These are phyloP conservation scores for Trypanosoma melophagium DNA, from an alignment of 208 protist species.

Conservation along the genomic window DNA sequence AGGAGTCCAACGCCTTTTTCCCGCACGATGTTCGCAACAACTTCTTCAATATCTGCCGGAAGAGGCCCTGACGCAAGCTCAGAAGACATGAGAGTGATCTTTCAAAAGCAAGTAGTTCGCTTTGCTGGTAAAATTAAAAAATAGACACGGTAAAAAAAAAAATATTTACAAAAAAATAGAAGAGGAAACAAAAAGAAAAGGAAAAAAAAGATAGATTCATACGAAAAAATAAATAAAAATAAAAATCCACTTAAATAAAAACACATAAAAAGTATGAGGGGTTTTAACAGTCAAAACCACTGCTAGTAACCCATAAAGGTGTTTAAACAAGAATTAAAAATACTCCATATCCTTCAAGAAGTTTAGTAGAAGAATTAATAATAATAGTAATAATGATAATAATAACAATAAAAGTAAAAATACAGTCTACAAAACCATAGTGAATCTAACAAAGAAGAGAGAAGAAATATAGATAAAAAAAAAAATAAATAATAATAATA, in stretches of 20 bases:
- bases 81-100: background rate
- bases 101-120: background rate
- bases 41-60: constrained; percentile 59
- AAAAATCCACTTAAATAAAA: no score
- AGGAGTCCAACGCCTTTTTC: constrained; percentile 66
- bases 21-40: constrained; percentile 62
- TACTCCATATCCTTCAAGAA: no score
- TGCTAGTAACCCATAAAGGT: no score
- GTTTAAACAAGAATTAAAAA: no score
- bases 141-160: background rate
- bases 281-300: no score
- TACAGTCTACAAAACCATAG: background rate
- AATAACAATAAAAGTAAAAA: background rate
- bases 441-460: background rate
- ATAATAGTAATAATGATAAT: background rate
- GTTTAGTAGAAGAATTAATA: no score
- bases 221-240: no score
- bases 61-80: constrained; percentile 49
- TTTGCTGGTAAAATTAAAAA: background rate
- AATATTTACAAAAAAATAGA: constrained; percentile 1
- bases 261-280: no score
- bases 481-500: background rate
- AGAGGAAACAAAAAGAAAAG: constrained; percentile 3
- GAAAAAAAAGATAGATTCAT: background rate
- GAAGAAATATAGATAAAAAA: background rate